Evolutionary conservation across 306 rosid genomes (phyloP).

Genomic region (Rosa rugosa): DNA sequence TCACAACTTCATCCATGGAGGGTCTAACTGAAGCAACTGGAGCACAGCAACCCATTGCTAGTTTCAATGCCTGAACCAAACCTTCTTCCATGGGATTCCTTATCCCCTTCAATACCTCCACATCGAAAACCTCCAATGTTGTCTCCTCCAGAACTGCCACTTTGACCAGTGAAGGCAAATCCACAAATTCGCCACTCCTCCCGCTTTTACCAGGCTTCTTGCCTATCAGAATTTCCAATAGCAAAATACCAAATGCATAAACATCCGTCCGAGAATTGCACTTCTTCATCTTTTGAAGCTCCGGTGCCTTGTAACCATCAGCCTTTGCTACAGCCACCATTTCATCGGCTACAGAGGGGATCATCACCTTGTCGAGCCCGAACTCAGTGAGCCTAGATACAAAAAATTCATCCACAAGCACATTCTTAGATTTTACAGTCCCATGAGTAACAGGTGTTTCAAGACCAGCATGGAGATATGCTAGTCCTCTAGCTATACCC

Average conservation of each 20-base stretch:
- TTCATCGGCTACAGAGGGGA: conserved; percentile 79
- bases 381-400: conserved; percentile 76
- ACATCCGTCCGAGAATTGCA: conserved; percentile 89
- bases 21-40: conserved; percentile 96
- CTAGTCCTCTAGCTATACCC: conserved; percentile 88
- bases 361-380: conserved; percentile 85
- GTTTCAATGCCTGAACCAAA: conserved; percentile 81
- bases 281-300: conserved; percentile 93
- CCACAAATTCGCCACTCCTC: conserved; percentile 65
- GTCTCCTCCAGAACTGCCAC: conserved; percentile 95
- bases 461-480: conserved; percentile 82
- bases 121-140: conserved; percentile 90
- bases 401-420: conserved; percentile 82
- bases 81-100: conserved; percentile 98
- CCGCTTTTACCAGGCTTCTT: conserved; percentile 85
- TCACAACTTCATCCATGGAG: conserved; percentile 91
- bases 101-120: conserved; percentile 80
- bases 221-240: conserved; percentile 82
- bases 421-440: conserved; percentile 78
- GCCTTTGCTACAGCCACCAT: conserved; percentile 77
- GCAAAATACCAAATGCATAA: conserved; percentile 80
- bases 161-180: conserved; percentile 91
- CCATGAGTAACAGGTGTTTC: conserved; percentile 92
- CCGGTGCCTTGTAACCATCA: conserved; percentile 91
- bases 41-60: conserved; percentile 99